Conservation (phyloP, 73 alveolate species). For the Uronychia binucleata region DNA sequence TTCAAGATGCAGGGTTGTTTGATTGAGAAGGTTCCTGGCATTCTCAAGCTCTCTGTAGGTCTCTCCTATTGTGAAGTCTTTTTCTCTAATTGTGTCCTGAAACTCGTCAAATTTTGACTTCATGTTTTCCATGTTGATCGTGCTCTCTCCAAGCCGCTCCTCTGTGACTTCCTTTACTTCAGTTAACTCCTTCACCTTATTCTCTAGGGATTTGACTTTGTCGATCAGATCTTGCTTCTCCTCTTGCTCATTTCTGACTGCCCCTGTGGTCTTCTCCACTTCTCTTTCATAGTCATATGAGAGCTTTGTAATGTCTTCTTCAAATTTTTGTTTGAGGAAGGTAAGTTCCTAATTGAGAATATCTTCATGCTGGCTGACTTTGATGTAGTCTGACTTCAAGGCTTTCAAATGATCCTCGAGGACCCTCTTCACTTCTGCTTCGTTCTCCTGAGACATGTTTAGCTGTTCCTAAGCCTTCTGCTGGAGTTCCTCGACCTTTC, state of each 20-base stretch:
- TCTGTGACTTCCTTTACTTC: neutral
- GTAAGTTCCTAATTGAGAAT: neutral
- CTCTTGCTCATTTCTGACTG: neutral
- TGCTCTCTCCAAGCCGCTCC: neutral
- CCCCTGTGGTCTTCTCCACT: neutral
- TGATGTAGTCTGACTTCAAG: conserved; percentile 6
- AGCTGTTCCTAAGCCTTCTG: neutral
- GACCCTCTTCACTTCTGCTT: neutral
- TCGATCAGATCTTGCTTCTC: neutral
- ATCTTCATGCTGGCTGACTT: neutral
- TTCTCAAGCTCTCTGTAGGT: neutral
- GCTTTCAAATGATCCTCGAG: neutral
- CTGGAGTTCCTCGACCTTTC: conserved; percentile 2
- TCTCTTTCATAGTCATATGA: neutral
- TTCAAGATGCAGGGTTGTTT: neutral
- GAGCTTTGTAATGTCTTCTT: neutral
- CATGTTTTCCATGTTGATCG: neutral
- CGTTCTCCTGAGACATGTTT: neutral
- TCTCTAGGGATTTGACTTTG: neutral
- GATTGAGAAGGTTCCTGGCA: no score
- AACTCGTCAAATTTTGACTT: neutral
- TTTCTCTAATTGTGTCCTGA: neutral
- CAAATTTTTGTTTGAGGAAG: neutral
- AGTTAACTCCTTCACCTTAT: neutral
- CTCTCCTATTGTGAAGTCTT: neutral